A percentile compares a stretch with the other conserved stretches of the same genome.
These are phyloP conservation scores for Cydonia oblonga DNA, from an alignment of 331 rosid species.

Conservation along the genomic window DNA sequence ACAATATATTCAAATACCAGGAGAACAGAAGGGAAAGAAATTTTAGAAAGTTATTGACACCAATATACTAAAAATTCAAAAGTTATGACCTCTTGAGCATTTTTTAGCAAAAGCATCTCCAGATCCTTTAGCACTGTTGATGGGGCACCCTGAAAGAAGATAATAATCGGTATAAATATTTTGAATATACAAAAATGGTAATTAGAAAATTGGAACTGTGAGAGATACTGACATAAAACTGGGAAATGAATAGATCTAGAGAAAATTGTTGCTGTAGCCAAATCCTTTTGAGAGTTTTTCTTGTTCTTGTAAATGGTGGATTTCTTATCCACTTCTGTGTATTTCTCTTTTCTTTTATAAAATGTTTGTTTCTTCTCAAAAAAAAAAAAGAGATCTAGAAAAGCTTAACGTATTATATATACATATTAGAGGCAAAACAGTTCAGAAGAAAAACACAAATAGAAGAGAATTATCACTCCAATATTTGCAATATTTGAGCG, in stretches of 20 bases:
- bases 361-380: too few relatives aligned
- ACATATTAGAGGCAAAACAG: background rate
- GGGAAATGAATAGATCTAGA: constrained; percentile 4
- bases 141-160: constrained; percentile 60
- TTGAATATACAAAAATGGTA: background rate
- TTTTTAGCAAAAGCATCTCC: constrained; percentile 63
- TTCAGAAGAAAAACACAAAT: background rate
- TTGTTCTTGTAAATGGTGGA: too few relatives aligned
- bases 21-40: background rate
- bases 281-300: too few relatives aligned
- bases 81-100: constrained; percentile 50
- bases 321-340: too few relatives aligned
- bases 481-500: background rate
- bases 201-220: background rate
- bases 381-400: too few relatives aligned
- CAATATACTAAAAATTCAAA: background rate
- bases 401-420: background rate
- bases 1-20: background rate
- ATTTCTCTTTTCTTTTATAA: too few relatives aligned
- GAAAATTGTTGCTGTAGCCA: too few relatives aligned
- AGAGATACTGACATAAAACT: background rate
- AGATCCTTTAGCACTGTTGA: constrained; percentile 55
- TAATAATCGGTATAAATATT: constrained; percentile 6
- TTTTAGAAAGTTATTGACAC: constrained; percentile 3
- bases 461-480: background rate